Evolutionary conservation across 129 eudicot genomes (phyloP).

Genomic region (Saussurea involucrata): DNA sequence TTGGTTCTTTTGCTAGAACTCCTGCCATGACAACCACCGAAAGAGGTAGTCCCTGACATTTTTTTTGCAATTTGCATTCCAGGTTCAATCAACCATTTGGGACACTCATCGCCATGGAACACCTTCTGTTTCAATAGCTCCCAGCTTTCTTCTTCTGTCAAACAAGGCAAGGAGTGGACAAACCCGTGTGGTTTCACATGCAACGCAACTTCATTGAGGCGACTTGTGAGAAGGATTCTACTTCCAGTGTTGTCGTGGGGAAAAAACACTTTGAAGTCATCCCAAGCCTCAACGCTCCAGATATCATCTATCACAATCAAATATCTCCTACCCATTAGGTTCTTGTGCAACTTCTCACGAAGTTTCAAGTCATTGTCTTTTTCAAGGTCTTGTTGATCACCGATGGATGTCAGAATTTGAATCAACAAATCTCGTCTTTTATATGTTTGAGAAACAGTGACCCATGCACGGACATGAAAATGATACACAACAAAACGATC

Average conservation of each 20-base stretch:
- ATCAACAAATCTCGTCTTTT: neutral
- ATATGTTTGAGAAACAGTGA: neutral
- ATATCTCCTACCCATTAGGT: no score
- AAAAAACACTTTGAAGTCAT: neutral
- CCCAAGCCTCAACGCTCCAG: neutral
- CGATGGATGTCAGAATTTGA: neutral
- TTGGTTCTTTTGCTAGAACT: neutral
- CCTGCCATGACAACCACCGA: conserved; percentile 33
- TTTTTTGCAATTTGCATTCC: conserved; percentile 22
- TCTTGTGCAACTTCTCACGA: neutral
- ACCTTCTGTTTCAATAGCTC: conserved; percentile 12
- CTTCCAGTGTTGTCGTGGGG: neutral
- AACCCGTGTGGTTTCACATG: neutral
- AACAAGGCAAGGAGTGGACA: neutral
- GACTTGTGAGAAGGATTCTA: no score
- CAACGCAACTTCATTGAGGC: neutral
- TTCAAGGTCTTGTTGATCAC: neutral
- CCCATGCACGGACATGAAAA: neutral
- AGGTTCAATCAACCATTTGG: neutral
- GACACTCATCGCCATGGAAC: conserved; percentile 3
- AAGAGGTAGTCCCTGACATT: conserved; percentile 3
- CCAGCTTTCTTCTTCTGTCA: conserved; percentile 25
- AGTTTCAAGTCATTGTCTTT: neutral
- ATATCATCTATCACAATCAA: no score
- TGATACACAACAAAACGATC: neutral